Percentiles rank a stretch among this genome's conserved stretches.
Conservation (phyloP, 2,329 filamentous ascomycete genomes). For the Botrytis sinoallii region DNA sequence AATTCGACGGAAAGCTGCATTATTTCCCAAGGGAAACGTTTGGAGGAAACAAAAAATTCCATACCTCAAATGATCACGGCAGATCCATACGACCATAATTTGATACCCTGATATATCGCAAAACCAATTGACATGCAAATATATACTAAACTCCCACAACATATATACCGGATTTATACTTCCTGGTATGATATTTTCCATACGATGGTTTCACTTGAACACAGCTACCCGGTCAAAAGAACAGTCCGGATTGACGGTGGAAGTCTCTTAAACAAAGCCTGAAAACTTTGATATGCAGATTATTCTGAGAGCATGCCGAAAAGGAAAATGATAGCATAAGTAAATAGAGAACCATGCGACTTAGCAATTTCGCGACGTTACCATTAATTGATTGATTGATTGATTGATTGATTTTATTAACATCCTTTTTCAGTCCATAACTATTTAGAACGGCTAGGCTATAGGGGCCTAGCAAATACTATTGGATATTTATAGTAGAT, state of each 20-base stretch:
- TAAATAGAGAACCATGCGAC: background rate
- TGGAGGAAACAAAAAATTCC: background rate
- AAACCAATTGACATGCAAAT: background rate
- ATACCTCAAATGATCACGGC: background rate
- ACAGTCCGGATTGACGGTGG: background rate
- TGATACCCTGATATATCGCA: background rate
- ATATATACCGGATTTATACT: background rate
- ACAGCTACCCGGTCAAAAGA: too few species aligned
- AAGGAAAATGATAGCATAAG: background rate
- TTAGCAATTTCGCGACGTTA: background rate
- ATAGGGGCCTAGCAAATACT: too few species aligned
- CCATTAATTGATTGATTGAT: too few species aligned
- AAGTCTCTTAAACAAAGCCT: too few species aligned
- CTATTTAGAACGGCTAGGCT: too few species aligned
- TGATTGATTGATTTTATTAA: too few species aligned
- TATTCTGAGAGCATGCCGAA: background rate
- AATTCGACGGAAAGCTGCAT: background rate
- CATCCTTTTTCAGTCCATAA: too few species aligned
- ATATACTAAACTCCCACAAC: background rate
- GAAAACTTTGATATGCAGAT: background rate
- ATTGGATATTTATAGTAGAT: too few species aligned
- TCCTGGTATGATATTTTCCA: background rate
- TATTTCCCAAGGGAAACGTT: background rate
- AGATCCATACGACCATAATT: background rate
- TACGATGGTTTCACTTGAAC: background rate